These are phyloP conservation scores for Grifola frondosa DNA, from an alignment of 1,284 basidiomycete genomes.

Conservation along the genomic window DNA sequence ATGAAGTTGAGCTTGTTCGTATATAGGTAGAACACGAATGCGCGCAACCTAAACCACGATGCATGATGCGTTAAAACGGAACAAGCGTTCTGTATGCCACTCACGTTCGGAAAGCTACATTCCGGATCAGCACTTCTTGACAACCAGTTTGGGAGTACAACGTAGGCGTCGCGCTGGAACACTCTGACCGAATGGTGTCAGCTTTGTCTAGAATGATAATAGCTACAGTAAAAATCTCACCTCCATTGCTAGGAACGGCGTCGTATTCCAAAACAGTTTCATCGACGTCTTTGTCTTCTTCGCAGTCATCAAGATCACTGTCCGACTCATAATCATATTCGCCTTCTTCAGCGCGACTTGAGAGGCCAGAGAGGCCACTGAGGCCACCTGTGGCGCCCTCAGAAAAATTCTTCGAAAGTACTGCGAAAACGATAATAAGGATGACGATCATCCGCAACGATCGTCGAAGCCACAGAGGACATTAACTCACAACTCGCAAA, in stretches of 20 bases:
- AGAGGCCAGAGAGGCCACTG: no score
- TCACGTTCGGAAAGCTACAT: slow-evolving; percentile 15
- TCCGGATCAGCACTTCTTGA: slow-evolving; percentile 9
- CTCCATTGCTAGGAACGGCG: no score
- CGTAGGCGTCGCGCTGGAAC: neutral
- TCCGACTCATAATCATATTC: slow-evolving; percentile 23
- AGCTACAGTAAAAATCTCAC: no score
- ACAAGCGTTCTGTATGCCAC: neutral
- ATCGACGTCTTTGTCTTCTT: slow-evolving; percentile 7
- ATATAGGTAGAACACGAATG: slow-evolving; percentile 14
- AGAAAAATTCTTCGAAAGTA: slow-evolving; percentile 15
- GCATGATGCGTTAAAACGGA: neutral
- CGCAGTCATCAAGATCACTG: slow-evolving; percentile 22
- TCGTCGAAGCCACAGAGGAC: neutral
- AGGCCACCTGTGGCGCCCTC: slow-evolving; percentile 3
- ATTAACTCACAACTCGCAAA: slow-evolving; percentile 12
- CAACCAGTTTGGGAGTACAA: slow-evolving; percentile 2
- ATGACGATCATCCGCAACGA: neutral
- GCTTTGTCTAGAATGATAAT: neutral
- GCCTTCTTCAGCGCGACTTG: slow-evolving; percentile 3
- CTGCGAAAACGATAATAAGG: slow-evolving; percentile 2
- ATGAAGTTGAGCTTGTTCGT: slow-evolving; percentile 10
- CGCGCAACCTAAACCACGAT: slow-evolving; percentile 9
- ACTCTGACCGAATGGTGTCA: neutral
- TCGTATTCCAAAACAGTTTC: neutral